Evolutionary conservation across 495 filamentous ascomycete species (phyloP).

Genomic region (Neurospora sp.): DNA sequence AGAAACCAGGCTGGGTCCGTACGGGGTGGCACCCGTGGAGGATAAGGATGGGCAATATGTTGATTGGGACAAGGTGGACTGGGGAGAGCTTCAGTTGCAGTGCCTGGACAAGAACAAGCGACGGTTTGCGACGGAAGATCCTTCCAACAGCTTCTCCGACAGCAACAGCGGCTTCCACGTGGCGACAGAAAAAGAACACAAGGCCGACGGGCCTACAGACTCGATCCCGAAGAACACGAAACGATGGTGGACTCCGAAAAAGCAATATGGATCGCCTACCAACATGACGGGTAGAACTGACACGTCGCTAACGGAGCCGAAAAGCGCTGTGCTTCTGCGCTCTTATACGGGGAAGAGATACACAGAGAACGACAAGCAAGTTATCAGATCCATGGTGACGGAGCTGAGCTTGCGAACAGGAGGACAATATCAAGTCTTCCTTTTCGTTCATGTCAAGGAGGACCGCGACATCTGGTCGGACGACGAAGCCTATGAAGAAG

Average conservation of each 20-base stretch:
- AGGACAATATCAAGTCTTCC: conserved; percentile 66
- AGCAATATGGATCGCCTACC: not conserved
- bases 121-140: conserved; percentile 38
- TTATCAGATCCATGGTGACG: conserved; percentile 62
- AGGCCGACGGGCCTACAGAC: not conserved
- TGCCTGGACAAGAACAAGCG: conserved; percentile 54
- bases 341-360: conserved; percentile 58
- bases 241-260: not conserved
- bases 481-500: conserved; percentile 40
- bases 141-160: conserved; percentile 22
- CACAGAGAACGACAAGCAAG: conserved; percentile 58
- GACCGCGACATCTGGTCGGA: conserved; percentile 45
- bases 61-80: conserved; percentile 60
- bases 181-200: not conserved
- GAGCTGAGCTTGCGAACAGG: conserved; percentile 65
- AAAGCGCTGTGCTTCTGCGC: conserved; percentile 64
- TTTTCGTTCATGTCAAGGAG: conserved; percentile 67
- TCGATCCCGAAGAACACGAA: conserved; percentile 1
- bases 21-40: conserved; percentile 50
- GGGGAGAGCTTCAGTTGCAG: conserved; percentile 56
- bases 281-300: not conserved
- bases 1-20: conserved; percentile 72
- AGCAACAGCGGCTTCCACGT: not conserved
- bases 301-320: conserved; percentile 24
- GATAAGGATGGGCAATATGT: conserved; percentile 29